Percentiles rank a stretch among this genome's conserved stretches.
phyloP scores from a whole-genome alignment of 73 alveolate genomes.

The Paramecium sonneborni region DNA sequence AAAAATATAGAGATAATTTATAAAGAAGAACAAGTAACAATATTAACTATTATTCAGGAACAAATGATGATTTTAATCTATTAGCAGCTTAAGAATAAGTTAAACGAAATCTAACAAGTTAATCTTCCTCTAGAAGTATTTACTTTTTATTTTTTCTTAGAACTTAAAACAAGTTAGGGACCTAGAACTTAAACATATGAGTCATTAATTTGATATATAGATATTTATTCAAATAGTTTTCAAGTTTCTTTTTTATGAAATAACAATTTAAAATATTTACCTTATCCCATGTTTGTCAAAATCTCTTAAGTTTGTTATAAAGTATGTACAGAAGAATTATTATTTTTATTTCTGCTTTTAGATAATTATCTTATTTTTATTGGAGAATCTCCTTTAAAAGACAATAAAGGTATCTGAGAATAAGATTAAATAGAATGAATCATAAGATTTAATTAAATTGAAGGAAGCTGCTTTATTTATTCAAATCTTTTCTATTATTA shows the following conservation, averaged over 20 bases:
- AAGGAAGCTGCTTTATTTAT: not conserved
- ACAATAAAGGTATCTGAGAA: not conserved
- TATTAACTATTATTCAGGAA: not conserved
- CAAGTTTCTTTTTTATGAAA: not conserved
- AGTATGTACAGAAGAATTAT: not conserved
- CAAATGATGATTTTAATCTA: constrained; percentile 35
- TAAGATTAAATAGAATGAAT: not conserved
- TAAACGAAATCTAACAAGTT: not conserved
- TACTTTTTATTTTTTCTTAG: not conserved
- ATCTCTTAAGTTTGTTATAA: not conserved
- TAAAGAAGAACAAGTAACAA: constrained; percentile 26
- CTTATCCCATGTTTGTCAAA: not conserved
- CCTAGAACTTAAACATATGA: constrained; percentile 29
- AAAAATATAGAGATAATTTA: constrained; percentile 44
- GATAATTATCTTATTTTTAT: not conserved
- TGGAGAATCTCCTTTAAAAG: constrained; percentile 31
- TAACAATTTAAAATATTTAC: not conserved
- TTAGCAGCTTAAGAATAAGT: not conserved
- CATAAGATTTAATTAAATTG: not conserved
- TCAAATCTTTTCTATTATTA: not conserved
- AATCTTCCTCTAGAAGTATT: constrained; percentile 29
- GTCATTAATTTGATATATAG: not conserved
- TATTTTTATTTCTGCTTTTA: not conserved
- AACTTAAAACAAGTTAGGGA: constrained; percentile 17
- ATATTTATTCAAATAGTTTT: constrained; percentile 10